Evolutionary conservation across 306 rosid genomes (phyloP).

Genomic region (Oxytropis ochrocephala): DNA sequence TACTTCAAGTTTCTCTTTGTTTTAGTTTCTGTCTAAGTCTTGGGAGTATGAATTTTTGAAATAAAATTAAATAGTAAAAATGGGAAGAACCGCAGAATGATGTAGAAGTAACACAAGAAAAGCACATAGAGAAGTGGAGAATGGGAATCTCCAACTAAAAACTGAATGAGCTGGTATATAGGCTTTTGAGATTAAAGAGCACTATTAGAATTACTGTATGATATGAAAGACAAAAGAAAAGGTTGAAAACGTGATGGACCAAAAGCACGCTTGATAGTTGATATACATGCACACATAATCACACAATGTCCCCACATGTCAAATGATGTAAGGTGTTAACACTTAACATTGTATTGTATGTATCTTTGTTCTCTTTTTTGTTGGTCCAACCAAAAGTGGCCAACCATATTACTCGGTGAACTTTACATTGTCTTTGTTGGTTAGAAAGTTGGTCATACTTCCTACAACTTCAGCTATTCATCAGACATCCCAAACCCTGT

Average conservation of each 20-base stretch:
- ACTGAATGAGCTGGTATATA: constrained; percentile 13
- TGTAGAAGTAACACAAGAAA: constrained; percentile 6
- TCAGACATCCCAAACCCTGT: too few relatives aligned
- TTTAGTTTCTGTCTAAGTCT: neutral
- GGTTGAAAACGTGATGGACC: constrained; percentile 43
- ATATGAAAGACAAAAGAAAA: constrained; percentile 28
- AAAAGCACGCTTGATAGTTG: constrained; percentile 57
- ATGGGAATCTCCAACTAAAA: constrained; percentile 24
- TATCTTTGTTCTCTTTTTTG: too few relatives aligned
- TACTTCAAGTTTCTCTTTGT: neutral
- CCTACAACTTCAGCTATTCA: too few relatives aligned
- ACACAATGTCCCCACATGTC: constrained; percentile 54
- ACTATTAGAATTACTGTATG: constrained; percentile 33
- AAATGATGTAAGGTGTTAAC: neutral
- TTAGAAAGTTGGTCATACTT: neutral
- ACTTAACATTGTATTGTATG: too few relatives aligned
- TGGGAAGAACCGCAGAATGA: neutral
- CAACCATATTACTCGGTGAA: neutral
- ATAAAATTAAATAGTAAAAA: neutral
- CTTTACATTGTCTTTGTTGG: neutral
- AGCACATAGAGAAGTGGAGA: constrained; percentile 29
- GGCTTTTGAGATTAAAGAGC: constrained; percentile 21
- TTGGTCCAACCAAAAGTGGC: too few relatives aligned
- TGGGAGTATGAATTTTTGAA: neutral
- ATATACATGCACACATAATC: constrained; percentile 25